A percentile compares a stretch with the other conserved stretches of the same genome.
phyloP scores from a whole-genome alignment of 495 filamentous ascomycete genomes.

The Hypoxylon fuscum region DNA sequence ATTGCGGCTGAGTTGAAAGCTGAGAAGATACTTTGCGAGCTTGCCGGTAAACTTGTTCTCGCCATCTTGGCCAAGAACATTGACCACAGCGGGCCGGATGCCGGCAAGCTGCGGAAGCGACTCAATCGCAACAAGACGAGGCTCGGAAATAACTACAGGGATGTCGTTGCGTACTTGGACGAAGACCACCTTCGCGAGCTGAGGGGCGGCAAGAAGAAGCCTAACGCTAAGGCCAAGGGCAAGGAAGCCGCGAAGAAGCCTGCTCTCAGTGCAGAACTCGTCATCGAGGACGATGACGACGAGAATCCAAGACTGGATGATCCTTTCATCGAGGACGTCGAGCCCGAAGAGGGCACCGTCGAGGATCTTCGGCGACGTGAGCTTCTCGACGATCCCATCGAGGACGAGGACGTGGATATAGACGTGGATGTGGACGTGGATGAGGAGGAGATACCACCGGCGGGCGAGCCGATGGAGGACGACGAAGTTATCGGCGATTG shows the following conservation, averaged over 20 bases:
- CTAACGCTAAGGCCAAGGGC: slow-evolving; percentile 55
- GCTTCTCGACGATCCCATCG: slow-evolving; percentile 62
- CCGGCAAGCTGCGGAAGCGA: slow-evolving; percentile 68
- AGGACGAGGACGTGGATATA: slow-evolving; percentile 65
- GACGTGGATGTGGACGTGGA: too few species aligned
- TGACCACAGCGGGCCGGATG: slow-evolving; percentile 66
- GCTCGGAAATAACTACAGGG: slow-evolving; percentile 78
- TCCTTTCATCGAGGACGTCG: slow-evolving; percentile 60
- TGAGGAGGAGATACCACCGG: slow-evolving; percentile 48
- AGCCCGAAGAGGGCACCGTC: slow-evolving; percentile 60
- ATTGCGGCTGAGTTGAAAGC: slow-evolving; percentile 70
- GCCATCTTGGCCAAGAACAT: slow-evolving; percentile 77
- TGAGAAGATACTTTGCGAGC: slow-evolving; percentile 84
- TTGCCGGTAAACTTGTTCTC: slow-evolving; percentile 83
- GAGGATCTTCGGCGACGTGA: slow-evolving; percentile 71
- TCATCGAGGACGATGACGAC: slow-evolving; percentile 61
- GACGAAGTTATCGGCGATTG: slow-evolving; percentile 79
- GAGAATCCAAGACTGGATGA: slow-evolving; percentile 51
- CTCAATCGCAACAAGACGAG: slow-evolving; percentile 71
- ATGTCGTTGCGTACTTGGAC: slow-evolving; percentile 78
- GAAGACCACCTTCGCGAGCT: slow-evolving; percentile 57
- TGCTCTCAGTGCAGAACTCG: slow-evolving; percentile 55
- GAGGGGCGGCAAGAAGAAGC: slow-evolving; percentile 54
- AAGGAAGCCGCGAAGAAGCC: slow-evolving; percentile 55
- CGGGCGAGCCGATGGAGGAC: slow-evolving; percentile 60